These are phyloP conservation scores for Lentinula raphanica DNA, from an alignment of 768 basidiomycete genomes.

Conservation along the genomic window DNA sequence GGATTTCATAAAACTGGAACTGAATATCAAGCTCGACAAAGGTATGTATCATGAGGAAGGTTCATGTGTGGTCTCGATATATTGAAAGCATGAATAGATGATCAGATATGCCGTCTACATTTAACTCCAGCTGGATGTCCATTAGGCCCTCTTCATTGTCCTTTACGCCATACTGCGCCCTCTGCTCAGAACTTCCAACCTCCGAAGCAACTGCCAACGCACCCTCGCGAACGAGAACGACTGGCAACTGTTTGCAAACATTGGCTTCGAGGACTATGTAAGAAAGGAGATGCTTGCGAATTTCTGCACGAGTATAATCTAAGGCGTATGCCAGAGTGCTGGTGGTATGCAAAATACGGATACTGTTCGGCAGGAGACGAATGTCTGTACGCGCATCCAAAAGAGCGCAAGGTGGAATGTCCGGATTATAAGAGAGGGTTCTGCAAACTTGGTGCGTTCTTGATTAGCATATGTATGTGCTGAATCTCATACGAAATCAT, in stretches of 20 bases:
- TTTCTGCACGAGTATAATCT: conserved; percentile 99
- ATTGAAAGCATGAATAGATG: conserved; percentile 47
- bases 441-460: conserved; percentile 76
- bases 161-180: conserved; percentile 85
- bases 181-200: conserved; percentile 88
- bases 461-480: conserved; percentile 1
- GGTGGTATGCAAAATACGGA: conserved; percentile 98
- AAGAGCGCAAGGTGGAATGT: conserved; percentile 87
- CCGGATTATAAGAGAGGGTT: conserved; percentile 96
- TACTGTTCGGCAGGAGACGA: conserved; percentile 97
- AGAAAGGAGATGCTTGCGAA: conserved; percentile 97
- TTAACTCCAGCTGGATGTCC: conserved; percentile 84
- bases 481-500: conserved; percentile 8
- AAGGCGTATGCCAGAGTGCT: conserved; percentile 96
- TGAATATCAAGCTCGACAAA: conserved; percentile 87
- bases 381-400: conserved; percentile 93
- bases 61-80: neutral
- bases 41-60: conserved; percentile 41
- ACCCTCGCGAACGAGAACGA: conserved; percentile 79
- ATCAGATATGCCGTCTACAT: conserved; percentile 87
- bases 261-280: conserved; percentile 96
- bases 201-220: conserved; percentile 73
- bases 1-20: conserved; percentile 71
- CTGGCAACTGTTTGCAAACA: conserved; percentile 96
- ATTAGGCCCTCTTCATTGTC: conserved; percentile 87